phyloP scores from a whole-genome alignment of 257 asterid genomes.

The Cordia subcordata region DNA sequence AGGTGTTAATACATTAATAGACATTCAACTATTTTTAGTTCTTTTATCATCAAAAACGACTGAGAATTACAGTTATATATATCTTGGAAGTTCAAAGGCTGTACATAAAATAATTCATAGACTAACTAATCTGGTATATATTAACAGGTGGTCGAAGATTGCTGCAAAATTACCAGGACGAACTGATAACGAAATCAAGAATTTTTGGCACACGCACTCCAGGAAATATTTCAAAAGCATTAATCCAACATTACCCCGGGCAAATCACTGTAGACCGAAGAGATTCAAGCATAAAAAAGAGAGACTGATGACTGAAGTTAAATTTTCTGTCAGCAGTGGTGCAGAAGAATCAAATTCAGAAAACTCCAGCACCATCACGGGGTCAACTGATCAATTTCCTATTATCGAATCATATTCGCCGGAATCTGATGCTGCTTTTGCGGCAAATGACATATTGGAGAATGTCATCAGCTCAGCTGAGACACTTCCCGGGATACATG shows the following conservation, averaged over 20 bases:
- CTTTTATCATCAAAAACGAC: no score
- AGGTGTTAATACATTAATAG: no score
- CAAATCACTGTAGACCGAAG: not conserved
- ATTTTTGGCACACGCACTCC: slow-evolving; percentile 11
- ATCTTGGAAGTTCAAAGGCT: no score
- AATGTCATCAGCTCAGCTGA: not conserved
- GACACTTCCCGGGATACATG: not conserved
- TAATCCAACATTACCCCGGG: not conserved
- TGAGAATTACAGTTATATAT: no score
- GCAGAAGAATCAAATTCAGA: not conserved
- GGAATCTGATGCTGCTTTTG: not conserved
- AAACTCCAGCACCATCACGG: not conserved
- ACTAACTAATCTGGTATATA: not conserved
- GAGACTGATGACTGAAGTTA: not conserved
- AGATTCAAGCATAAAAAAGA: not conserved
- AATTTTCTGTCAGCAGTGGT: not conserved
- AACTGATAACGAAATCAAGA: slow-evolving; percentile 16
- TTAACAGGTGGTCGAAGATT: slow-evolving; percentile 13
- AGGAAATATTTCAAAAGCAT: not conserved
- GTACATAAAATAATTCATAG: no score
- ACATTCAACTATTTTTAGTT: no score
- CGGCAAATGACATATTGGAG: not conserved
- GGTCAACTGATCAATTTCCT: not conserved
- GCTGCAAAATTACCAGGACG: slow-evolving; percentile 14
- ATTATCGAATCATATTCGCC: not conserved